Conservation (phyloP, 2,329 filamentous ascomycete species). For the Raffaelea ambrosiae region DNA sequence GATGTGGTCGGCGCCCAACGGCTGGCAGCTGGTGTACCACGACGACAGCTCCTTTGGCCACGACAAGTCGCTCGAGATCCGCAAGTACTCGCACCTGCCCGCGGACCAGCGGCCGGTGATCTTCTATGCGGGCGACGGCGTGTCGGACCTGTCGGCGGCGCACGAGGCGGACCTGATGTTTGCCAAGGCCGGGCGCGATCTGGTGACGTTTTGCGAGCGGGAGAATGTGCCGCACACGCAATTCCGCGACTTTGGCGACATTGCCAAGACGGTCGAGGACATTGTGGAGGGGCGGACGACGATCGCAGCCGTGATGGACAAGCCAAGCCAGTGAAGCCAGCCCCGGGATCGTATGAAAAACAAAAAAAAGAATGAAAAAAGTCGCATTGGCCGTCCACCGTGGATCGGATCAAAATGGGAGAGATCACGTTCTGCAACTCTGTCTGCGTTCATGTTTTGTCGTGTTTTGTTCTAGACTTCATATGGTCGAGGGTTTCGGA, state of each 20-base stretch:
- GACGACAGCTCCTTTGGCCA: constrained; percentile 91
- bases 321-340: no score
- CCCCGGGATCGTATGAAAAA: no score
- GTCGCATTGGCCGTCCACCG: no score
- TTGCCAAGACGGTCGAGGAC: constrained; percentile 12
- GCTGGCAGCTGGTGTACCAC: constrained; percentile 83
- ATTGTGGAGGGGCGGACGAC: constrained; percentile 14
- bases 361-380: no score
- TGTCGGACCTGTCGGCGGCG: constrained; percentile 85
- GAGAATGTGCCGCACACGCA: constrained; percentile 47
- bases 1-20: constrained; percentile 40
- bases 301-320: constrained; percentile 1
- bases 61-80: constrained; percentile 88
- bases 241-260: constrained; percentile 44
- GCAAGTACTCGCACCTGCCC: constrained; percentile 72
- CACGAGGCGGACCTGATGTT: constrained; percentile 90
- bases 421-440: no score
- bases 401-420: no score
- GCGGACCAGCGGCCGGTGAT: constrained; percentile 63
- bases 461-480: no score
- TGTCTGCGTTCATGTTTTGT: no score
- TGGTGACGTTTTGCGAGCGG: constrained; percentile 15
- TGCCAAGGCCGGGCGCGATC: constrained; percentile 70
- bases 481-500: no score
- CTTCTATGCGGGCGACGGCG: constrained; percentile 93